Percentiles rank a stretch among this genome's conserved stretches.
phyloP scores from a whole-genome alignment of 768 basidiomycete species.

The Rhodotorula diobovata region DNA sequence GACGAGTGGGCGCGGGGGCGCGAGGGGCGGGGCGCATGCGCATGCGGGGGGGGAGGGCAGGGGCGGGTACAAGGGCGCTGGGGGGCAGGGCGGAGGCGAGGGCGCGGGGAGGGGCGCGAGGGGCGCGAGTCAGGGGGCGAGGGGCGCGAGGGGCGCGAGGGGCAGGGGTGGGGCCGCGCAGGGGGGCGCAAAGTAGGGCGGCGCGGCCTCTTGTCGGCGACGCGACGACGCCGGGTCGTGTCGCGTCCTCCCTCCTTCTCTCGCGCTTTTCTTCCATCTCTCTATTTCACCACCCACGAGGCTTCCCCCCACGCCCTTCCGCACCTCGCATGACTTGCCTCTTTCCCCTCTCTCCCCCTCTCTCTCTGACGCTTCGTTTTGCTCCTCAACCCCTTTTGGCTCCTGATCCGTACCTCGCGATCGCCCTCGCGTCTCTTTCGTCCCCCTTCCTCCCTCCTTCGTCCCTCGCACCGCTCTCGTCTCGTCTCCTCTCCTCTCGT shows the following conservation, averaged over 20 bases:
- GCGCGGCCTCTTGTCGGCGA: too few relatives aligned
- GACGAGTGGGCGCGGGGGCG: neutral
- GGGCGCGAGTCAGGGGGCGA: neutral
- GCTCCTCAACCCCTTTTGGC: too few relatives aligned
- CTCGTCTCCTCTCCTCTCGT: neutral
- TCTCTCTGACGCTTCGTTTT: too few relatives aligned
- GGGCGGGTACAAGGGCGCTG: neutral
- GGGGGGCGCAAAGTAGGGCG: neutral
- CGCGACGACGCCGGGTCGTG: too few relatives aligned
- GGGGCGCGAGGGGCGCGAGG: neutral
- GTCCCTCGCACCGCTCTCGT: neutral
- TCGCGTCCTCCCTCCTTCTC: too few relatives aligned
- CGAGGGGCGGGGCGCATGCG: slow-evolving; percentile 3
- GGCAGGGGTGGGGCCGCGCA: neutral
- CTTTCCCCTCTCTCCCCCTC: neutral
- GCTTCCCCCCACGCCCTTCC: too few relatives aligned
- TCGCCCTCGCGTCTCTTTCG: too few relatives aligned
- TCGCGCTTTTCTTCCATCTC: too few relatives aligned
- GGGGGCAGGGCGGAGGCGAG: too few relatives aligned
- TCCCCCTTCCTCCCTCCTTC: neutral
- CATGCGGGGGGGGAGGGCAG: neutral
- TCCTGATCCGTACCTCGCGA: too few relatives aligned
- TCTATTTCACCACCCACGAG: too few relatives aligned
- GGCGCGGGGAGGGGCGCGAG: neutral
- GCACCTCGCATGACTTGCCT: too few relatives aligned